Evolutionary conservation across 2,329 filamentous ascomycete genomes (phyloP).

Genomic region (Colletotrichum sp.): DNA sequence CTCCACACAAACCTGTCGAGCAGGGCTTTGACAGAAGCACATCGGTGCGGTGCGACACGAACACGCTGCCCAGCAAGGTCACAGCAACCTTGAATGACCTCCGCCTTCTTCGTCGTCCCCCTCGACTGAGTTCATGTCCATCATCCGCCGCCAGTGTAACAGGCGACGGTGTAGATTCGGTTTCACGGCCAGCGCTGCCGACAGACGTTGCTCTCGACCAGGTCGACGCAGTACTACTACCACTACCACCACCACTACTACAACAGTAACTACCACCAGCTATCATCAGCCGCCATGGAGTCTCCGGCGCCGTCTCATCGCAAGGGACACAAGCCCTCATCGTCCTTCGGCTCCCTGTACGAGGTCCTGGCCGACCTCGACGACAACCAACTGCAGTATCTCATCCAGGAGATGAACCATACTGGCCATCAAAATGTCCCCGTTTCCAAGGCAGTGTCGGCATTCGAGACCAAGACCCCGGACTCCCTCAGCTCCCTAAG

Average conservation of each 20-base stretch:
- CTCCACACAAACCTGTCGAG: background rate
- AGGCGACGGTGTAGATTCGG: background rate
- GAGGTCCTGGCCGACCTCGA: constrained; percentile 20
- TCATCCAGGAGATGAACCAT: constrained; percentile 22
- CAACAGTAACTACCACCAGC: background rate
- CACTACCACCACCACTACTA: background rate
- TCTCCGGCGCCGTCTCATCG: background rate
- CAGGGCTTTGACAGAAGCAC: background rate
- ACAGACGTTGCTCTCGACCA: background rate
- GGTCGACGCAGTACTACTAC: background rate
- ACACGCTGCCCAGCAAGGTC: background rate
- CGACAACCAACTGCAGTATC: constrained; percentile 18
- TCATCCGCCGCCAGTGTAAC: background rate
- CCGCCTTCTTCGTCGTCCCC: background rate
- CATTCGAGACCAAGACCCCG: background rate
- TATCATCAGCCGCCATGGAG: background rate
- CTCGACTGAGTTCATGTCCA: background rate
- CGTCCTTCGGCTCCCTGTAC: constrained; percentile 11
- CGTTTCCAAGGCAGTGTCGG: constrained; percentile 13
- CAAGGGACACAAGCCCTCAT: background rate
- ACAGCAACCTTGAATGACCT: background rate
- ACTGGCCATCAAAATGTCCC: constrained; percentile 17
- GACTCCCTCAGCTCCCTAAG: background rate
- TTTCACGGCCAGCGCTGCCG: background rate
- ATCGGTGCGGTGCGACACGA: background rate